Conservation (phyloP, 163 green algal species). For the Volvox carteri region DNA sequence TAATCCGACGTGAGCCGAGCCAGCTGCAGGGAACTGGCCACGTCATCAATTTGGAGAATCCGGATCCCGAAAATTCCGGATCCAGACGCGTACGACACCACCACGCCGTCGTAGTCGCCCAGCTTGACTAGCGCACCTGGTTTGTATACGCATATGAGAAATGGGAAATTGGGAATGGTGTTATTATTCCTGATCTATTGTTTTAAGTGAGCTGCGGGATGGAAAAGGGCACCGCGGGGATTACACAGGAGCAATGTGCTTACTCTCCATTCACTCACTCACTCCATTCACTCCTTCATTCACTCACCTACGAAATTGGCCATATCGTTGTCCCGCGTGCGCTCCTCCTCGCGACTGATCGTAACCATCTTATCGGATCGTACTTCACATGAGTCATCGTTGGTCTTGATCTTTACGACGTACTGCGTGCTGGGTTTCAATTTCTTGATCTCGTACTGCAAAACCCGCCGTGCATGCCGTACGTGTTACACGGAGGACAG, state of each 20-base stretch:
- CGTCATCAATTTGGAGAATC: conserved; percentile 57
- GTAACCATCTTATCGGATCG: conserved; percentile 50
- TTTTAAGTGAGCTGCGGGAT: too few species aligned
- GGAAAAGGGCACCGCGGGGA: too few species aligned
- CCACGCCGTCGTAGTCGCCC: conserved; percentile 57
- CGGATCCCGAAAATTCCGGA: conserved; percentile 53
- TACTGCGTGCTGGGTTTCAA: conserved; percentile 59
- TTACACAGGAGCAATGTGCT: background rate
- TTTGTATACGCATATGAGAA: too few species aligned
- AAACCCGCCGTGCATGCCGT: too few species aligned
- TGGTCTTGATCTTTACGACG: conserved; percentile 58
- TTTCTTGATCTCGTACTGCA: conserved; percentile 60
- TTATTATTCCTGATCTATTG: too few species aligned
- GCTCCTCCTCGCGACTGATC: conserved; percentile 54
- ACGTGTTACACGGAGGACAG: too few species aligned
- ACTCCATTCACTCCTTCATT: background rate
- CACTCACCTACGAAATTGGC: conserved; percentile 57
- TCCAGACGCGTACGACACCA: conserved; percentile 24
- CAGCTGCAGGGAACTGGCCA: conserved; percentile 42
- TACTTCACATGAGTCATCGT: conserved; percentile 28
- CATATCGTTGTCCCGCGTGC: conserved; percentile 54
- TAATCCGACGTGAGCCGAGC: conserved; percentile 51
- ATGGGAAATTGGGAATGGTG: too few species aligned
- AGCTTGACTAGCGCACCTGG: conserved; percentile 60
- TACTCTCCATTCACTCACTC: background rate